Percentiles rank a stretch among this genome's conserved stretches.
These are phyloP conservation scores for Cystobasidiaceae sp. DNA, from an alignment of 1,284 basidiomycete genomes.

Conservation along the genomic window DNA sequence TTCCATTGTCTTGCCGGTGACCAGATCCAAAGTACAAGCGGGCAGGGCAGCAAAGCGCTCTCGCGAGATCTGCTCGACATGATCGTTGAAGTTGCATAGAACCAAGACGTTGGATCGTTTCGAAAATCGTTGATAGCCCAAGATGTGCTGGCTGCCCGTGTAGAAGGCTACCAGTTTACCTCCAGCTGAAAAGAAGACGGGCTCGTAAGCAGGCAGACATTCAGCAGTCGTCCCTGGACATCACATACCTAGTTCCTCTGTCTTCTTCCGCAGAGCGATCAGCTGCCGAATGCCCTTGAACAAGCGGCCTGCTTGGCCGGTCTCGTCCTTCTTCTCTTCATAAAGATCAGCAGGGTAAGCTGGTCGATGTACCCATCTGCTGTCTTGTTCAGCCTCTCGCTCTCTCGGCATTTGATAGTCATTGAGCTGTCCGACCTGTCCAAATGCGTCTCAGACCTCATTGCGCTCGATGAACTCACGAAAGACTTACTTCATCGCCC, in stretches of 20 bases:
- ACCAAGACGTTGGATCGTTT: not conserved
- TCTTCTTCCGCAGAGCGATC: constrained; percentile 32
- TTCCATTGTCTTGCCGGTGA: constrained; percentile 1
- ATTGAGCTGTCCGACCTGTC: constrained; percentile 33
- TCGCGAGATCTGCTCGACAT: not conserved
- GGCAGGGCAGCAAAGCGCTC: constrained; percentile 12
- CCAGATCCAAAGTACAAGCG: not conserved
- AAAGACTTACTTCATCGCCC: constrained; percentile 35
- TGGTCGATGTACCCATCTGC: constrained; percentile 35
- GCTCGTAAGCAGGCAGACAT: no score
- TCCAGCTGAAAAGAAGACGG: constrained; percentile 7
- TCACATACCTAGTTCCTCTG: constrained; percentile 32
- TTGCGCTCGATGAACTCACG: not conserved
- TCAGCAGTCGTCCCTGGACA: not conserved
- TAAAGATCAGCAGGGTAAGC: constrained; percentile 28
- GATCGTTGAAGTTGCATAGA: constrained; percentile 26
- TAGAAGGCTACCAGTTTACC: constrained; percentile 34
- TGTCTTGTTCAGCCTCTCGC: constrained; percentile 18
- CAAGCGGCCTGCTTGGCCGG: constrained; percentile 21
- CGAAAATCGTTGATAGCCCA: constrained; percentile 22
- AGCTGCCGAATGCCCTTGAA: constrained; percentile 30
- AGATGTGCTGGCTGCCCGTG: constrained; percentile 32
- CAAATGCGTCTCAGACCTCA: no score
- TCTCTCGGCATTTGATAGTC: constrained; percentile 32
- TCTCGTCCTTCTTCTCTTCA: constrained; percentile 21